Evolutionary conservation across 805 yeast genomes (phyloP).

Genomic region (Cephaloascus albidus): DNA sequence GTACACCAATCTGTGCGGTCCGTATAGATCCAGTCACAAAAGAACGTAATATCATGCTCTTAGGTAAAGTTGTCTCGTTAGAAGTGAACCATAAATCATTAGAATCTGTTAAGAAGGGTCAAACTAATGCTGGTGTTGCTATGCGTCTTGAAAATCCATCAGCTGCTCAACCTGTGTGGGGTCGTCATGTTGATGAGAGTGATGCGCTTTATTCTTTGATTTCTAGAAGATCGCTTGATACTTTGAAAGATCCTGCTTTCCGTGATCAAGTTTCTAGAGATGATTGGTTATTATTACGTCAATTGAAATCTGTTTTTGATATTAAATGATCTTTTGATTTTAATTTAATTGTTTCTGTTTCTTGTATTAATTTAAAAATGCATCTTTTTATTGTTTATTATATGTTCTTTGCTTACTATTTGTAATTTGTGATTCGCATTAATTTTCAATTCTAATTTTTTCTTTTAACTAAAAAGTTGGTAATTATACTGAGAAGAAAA

Average conservation of each 20-base stretch:
- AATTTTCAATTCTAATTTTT: too few relatives aligned
- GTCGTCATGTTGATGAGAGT: constrained; percentile 94
- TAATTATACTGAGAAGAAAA: too few relatives aligned
- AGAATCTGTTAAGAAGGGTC: constrained; percentile 82
- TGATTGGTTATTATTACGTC: constrained; percentile 89
- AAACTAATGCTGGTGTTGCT: constrained; percentile 97
- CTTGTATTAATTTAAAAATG: background rate
- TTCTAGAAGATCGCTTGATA: constrained; percentile 84
- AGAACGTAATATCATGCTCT: constrained; percentile 54
- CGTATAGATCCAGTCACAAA: constrained; percentile 82
- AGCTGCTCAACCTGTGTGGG: constrained; percentile 94
- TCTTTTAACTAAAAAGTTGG: too few relatives aligned
- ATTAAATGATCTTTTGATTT: constrained; percentile 37
- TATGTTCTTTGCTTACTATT: too few relatives aligned
- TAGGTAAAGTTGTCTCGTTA: constrained; percentile 87
- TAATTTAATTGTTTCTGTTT: background rate
- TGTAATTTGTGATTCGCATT: too few relatives aligned
- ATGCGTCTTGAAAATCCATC: constrained; percentile 93
- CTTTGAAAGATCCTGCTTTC: constrained; percentile 97
- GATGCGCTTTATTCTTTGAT: constrained; percentile 88
- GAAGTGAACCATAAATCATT: constrained; percentile 91
- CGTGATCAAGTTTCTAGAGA: constrained; percentile 89
- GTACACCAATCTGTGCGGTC: constrained; percentile 95
- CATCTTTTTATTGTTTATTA: too few relatives aligned
- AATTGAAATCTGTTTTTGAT: constrained; percentile 81